Base-by-base conservation (phyloP, 768 basidiomycete species). In the Lyophyllum semitale region DNA sequence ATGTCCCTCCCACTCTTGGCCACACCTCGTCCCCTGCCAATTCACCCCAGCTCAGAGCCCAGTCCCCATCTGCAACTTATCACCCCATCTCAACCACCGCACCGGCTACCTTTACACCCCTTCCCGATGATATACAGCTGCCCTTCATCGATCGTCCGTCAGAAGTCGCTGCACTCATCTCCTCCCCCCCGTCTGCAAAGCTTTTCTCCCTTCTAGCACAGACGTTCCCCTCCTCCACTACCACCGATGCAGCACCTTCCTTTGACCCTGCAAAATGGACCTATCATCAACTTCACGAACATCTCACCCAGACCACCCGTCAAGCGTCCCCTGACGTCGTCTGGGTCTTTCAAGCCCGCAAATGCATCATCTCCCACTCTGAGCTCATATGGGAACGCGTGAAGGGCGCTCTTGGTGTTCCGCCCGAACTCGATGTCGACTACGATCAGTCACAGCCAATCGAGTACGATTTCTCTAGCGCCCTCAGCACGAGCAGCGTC, bases 311-410 rank as follows among this genome's bases (percentile, higher is more conserved):
- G 41, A 72, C 85, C 25, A 80, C 87, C 58, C 81, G 92, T 11
- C 75, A 82, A 35, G 71, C 84, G 29, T 84, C 79, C 0, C 77
- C 84, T 2, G 94, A 97, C 63, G 76, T 79, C 18, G 64, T 84
- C 27, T 97, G 92, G 91, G 83, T 88, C 43, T 76, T 79, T 63
- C 81, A 82, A 9, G 82, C 85, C 0, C 85, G 92, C n/a, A 80
- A 78, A 51, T 93, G 92, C 62, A 82, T 96, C 62, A 76, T 89
- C 20, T 72, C 82, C 23, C 87, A 87, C 59, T 89, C 86, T 13
- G 93, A 95, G 64, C 83, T 93, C 37, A 87, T 95, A 52, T 97
- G 94, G 94, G 93, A 95, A 68, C 83, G 93, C 53, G 75, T 95
- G 64, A 95, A 94, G 63, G 88, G 85, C 27, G 93, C 91, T 0